phyloP scores from a whole-genome alignment of 306 rosid species.

The Rosa rugosa region DNA sequence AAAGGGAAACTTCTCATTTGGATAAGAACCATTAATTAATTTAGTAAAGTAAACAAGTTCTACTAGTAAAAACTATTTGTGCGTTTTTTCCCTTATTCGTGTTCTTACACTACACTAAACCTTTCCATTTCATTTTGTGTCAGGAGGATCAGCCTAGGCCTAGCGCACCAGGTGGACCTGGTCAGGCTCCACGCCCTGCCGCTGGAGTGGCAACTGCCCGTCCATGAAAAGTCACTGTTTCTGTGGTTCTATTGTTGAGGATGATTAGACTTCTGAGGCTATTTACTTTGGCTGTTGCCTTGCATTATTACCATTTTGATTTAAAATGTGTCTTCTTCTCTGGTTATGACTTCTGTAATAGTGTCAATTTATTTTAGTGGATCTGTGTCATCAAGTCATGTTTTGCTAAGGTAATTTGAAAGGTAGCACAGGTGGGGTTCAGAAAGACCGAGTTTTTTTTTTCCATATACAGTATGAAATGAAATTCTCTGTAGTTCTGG shows the following conservation, averaged over 20 bases:
- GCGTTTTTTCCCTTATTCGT: not conserved
- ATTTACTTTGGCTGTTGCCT: not conserved
- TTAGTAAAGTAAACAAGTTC: not conserved
- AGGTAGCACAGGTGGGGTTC: not conserved
- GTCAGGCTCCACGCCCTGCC: slow-evolving; percentile 34
- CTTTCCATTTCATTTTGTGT: not conserved
- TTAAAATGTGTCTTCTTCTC: not conserved
- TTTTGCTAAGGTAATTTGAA: not conserved
- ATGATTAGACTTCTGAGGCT: not conserved
- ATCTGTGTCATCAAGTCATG: not conserved
- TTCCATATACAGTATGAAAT: not conserved
- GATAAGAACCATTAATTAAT: not conserved
- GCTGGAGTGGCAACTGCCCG: slow-evolving; percentile 28
- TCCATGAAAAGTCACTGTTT: slow-evolving; percentile 11
- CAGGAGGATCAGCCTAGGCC: slow-evolving; percentile 37
- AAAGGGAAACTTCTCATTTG: no score
- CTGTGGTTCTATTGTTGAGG: not conserved
- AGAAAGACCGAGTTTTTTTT: not conserved
- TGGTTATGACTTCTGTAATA: not conserved
- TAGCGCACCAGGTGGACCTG: slow-evolving; percentile 30
- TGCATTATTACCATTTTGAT: not conserved
- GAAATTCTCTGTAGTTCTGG: not conserved
- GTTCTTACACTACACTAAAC: not conserved
- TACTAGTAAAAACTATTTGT: not conserved
- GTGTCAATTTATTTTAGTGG: not conserved